These are phyloP conservation scores for Aspergillus nanangensis DNA, from an alignment of 495 filamentous ascomycete genomes.

Conservation along the genomic window DNA sequence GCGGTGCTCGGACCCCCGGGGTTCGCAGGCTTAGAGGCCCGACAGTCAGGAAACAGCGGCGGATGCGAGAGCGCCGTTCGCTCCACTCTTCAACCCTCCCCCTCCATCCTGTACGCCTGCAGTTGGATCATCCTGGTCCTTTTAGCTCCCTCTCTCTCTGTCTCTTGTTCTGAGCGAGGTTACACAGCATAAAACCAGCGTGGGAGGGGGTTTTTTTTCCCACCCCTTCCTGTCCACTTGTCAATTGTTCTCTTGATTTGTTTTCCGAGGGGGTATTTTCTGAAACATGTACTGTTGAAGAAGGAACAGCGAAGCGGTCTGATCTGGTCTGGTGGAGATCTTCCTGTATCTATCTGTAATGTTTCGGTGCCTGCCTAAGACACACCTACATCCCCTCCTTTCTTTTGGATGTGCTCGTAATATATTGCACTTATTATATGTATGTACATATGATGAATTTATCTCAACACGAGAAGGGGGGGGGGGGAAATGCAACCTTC, in stretches of 20 bases:
- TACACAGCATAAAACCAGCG: constrained; percentile 7
- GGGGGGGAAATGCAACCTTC: no score
- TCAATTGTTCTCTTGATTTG: background rate
- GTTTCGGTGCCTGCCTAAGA: no score
- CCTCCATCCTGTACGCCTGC: constrained; percentile 7
- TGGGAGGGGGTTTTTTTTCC: constrained; percentile 4
- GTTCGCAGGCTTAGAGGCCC: constrained; percentile 28
- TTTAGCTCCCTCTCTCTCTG: background rate
- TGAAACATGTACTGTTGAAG: background rate
- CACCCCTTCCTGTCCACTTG: background rate
- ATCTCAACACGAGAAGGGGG: no score
- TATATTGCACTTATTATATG: no score
- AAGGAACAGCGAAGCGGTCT: background rate
- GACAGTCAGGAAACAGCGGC: constrained; percentile 39
- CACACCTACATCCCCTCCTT: no score
- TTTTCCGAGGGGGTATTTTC: background rate
- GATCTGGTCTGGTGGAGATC: no score
- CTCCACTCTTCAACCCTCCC: constrained; percentile 23
- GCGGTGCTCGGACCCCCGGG: constrained; percentile 22
- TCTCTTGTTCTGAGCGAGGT: no score
- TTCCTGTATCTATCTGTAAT: no score
- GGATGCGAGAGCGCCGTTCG: constrained; percentile 38
- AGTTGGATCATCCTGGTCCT: constrained; percentile 6
- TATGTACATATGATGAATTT: no score
- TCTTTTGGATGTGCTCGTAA: no score